Percentiles rank a stretch among this genome's conserved stretches.
phyloP scores from a whole-genome alignment of 2,329 filamentous ascomycete species.

The Chrysosporium keratinophilum region DNA sequence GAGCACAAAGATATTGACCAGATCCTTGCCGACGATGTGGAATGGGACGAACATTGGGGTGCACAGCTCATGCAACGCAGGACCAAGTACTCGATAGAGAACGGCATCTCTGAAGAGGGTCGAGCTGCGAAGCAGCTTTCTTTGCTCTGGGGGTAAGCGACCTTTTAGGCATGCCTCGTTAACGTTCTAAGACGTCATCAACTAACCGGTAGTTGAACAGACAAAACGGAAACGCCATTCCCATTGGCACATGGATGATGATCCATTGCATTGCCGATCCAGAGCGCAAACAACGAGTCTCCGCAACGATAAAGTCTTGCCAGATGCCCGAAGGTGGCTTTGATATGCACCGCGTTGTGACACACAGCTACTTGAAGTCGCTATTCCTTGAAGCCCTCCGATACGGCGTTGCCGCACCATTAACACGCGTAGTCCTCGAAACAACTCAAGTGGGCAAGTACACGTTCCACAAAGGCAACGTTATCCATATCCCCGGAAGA shows the following conservation, averaged over 20 bases:
- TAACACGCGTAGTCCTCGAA: conserved; percentile 8
- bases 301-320: conserved; percentile 1
- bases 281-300: background rate
- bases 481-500: conserved; percentile 7
- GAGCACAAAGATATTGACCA: conserved; percentile 20
- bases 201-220: conserved; percentile 2
- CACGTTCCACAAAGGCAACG: conserved; percentile 12
- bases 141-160: conserved; percentile 13
- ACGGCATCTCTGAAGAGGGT: conserved; percentile 9
- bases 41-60: conserved; percentile 17
- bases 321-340: conserved; percentile 8
- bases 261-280: conserved; percentile 12
- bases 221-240: conserved; percentile 12
- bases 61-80: conserved; percentile 8
- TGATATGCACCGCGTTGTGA: conserved; percentile 9
- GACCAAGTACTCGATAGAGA: conserved; percentile 4
- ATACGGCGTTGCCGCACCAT: conserved; percentile 9
- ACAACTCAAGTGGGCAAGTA: conserved; percentile 12
- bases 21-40: conserved; percentile 26
- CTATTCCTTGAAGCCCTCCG: conserved; percentile 13
- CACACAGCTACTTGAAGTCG: conserved; percentile 12
- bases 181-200: background rate
- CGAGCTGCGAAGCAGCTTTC: conserved; percentile 9
- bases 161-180: background rate
- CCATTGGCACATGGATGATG: conserved; percentile 11